phyloP scores from a whole-genome alignment of 768 basidiomycete genomes.

The Lentinula boryana region DNA sequence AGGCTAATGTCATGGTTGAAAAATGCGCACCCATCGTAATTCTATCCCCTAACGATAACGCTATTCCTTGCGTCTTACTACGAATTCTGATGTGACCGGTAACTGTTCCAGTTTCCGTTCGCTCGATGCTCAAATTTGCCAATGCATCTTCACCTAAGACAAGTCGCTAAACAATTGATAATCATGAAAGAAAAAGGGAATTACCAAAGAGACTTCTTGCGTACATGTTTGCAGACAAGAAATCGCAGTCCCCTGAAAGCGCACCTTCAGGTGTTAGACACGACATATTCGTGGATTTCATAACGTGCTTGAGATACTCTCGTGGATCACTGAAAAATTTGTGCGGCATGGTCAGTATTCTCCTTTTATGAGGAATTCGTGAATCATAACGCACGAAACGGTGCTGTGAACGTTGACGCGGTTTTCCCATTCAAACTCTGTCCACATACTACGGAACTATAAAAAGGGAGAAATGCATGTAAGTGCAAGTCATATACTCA shows the following conservation, averaged over 20 bases:
- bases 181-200: constrained; percentile 20
- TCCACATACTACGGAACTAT: constrained; percentile 98
- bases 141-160: constrained; percentile 85
- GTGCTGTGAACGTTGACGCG: constrained; percentile 88
- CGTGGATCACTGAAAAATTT: constrained; percentile 60
- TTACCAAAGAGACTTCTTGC: constrained; percentile 89
- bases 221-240: constrained; percentile 95
- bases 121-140: constrained; percentile 91
- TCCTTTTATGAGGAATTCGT: neutral
- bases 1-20: neutral
- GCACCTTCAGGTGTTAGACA: constrained; percentile 95
- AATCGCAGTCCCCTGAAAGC: constrained; percentile 92
- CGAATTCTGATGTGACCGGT: constrained; percentile 94
- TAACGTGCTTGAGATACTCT: constrained; percentile 88
- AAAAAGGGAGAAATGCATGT: neutral
- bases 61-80: constrained; percentile 97
- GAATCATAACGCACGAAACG: constrained; percentile 56
- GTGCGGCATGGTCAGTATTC: neutral
- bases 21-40: constrained; percentile 56
- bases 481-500: neutral
- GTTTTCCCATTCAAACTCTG: constrained; percentile 99
- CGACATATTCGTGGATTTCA: constrained; percentile 97
- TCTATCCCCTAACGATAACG: constrained; percentile 86
- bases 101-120: constrained; percentile 73
- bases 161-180: neutral